Evolutionary conservation across 2,329 filamentous ascomycete genomes (phyloP).

Genomic region (Sporothrix phasma): DNA sequence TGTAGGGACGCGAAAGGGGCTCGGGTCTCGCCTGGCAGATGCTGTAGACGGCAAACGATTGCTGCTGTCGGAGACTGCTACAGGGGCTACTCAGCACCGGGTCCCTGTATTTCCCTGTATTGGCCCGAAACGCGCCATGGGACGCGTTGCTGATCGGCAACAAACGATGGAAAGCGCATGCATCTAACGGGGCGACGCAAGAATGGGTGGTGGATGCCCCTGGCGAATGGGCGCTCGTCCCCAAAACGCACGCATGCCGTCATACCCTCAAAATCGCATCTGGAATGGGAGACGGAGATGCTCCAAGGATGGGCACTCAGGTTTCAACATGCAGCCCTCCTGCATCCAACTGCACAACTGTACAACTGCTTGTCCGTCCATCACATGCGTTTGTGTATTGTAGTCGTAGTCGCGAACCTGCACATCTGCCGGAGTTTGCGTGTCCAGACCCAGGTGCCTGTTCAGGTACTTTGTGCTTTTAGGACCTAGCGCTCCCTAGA

Average conservation of each 20-base stretch:
- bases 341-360: not conserved
- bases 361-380: too few species aligned
- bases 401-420: too few species aligned
- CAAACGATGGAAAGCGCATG: not conserved
- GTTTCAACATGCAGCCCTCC: not conserved
- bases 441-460: not conserved
- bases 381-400: too few species aligned
- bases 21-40: not conserved
- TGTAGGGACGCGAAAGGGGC: not conserved
- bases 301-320: not conserved
- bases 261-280: not conserved
- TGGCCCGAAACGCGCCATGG: not conserved
- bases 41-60: not conserved
- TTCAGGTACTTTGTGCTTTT: not conserved
- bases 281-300: not conserved
- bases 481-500: not conserved
- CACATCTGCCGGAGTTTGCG: too few species aligned
- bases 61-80: not conserved
- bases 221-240: not conserved
- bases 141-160: not conserved
- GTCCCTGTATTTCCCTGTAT: not conserved
- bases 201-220: not conserved
- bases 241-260: not conserved
- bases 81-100: not conserved
- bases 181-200: not conserved